A percentile compares a stretch with the other conserved stretches of the same genome.
Evolutionary conservation across 352 stramenopile species (phyloP).

Genomic region (Pythium grandisporangium): DNA sequence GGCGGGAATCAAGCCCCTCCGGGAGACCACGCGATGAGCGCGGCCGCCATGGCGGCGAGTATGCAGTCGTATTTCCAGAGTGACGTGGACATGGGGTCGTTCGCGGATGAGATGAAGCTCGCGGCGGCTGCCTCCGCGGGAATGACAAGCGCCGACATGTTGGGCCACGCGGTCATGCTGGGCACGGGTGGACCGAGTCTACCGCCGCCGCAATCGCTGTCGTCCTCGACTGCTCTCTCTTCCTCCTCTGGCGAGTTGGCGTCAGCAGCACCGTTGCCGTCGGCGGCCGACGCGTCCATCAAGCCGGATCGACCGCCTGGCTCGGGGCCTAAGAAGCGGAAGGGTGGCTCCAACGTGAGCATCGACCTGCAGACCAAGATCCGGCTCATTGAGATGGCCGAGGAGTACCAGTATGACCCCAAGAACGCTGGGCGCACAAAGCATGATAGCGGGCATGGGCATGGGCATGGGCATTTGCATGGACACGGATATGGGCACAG

Average conservation of each 20-base stretch:
- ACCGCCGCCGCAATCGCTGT: no score
- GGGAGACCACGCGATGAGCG: not conserved
- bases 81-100: constrained; percentile 3
- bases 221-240: not conserved
- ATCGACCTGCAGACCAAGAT: constrained; percentile 83
- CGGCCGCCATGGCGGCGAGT: not conserved
- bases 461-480: not conserved
- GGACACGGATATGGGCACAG: not conserved
- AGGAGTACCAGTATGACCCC: constrained; percentile 76
- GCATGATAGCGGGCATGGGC: constrained; percentile 12
- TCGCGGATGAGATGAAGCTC: constrained; percentile 7
- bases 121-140: not conserved
- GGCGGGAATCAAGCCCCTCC: no score
- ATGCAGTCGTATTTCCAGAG: constrained; percentile 4
- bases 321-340: constrained; percentile 28
- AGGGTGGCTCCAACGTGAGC: constrained; percentile 47
- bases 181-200: no score
- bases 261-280: not conserved
- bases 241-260: not conserved
- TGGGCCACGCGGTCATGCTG: no score
- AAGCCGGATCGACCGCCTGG: no score
- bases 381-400: constrained; percentile 69
- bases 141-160: no score
- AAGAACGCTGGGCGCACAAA: constrained; percentile 34
- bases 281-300: not conserved